Evolutionary conservation across 2,329 filamentous ascomycete species (phyloP).

Genomic region (Penicillium sp.): DNA sequence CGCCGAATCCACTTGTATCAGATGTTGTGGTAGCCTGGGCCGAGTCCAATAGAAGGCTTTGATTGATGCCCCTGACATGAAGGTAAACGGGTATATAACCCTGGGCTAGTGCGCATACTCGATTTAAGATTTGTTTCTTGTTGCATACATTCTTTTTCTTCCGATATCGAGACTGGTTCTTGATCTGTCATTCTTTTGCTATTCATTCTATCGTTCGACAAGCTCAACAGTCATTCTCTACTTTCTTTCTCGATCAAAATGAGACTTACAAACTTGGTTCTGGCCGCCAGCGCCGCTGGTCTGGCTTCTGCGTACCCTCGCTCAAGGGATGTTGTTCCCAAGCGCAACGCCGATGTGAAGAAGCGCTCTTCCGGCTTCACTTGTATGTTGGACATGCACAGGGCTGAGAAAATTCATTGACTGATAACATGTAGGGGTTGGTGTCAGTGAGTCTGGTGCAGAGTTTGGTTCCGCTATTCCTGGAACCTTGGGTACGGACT

Average conservation of each 20-base stretch:
- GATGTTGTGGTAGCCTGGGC: slow-evolving; percentile 7
- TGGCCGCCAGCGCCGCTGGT: slow-evolving; percentile 30
- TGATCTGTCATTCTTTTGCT: slow-evolving; percentile 18
- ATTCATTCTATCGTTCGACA: slow-evolving; percentile 20
- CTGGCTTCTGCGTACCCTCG: slow-evolving; percentile 26
- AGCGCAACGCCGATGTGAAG: slow-evolving; percentile 21
- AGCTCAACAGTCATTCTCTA: slow-evolving; percentile 28
- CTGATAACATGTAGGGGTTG: slow-evolving; percentile 2
- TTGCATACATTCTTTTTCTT: slow-evolving; percentile 16
- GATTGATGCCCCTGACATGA: slow-evolving; percentile 6
- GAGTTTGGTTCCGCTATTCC: slow-evolving; percentile 10
- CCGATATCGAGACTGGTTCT: slow-evolving; percentile 26
- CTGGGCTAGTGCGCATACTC: neutral
- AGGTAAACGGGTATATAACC: neutral
- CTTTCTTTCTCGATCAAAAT: slow-evolving; percentile 18
- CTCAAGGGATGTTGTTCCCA: slow-evolving; percentile 16
- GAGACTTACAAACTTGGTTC: slow-evolving; percentile 31
- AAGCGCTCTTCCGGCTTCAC: slow-evolving; percentile 31
- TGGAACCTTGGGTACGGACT: slow-evolving; percentile 18
- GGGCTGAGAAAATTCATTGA: neutral
- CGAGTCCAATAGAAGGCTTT: slow-evolving; percentile 3
- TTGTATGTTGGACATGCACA: slow-evolving; percentile 11
- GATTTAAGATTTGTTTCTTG: neutral
- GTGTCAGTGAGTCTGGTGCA: slow-evolving; percentile 10
- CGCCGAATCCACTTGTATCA: slow-evolving; percentile 17